Evolutionary conservation across 1,139 yeast species (phyloP).

Genomic region (Saccharomycopsis hybrid): DNA sequence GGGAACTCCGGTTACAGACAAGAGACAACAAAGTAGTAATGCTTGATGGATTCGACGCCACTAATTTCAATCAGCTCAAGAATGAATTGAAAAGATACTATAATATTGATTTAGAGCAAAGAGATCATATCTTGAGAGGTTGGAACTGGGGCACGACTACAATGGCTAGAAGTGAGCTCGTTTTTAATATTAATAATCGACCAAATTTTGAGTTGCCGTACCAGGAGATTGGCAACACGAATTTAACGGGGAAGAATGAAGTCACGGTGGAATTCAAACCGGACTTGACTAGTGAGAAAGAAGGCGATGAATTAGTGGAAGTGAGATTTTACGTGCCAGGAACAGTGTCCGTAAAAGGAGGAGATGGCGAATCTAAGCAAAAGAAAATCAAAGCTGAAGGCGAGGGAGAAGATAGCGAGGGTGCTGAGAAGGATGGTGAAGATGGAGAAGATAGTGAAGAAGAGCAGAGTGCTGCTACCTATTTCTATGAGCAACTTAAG

Average conservation of each 20-base stretch:
- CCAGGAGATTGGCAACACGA: constrained; percentile 72
- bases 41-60: constrained; percentile 84
- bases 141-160: constrained; percentile 99
- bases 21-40: constrained; percentile 80
- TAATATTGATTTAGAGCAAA: constrained; percentile 63
- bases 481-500: constrained; percentile 83
- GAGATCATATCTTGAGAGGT: constrained; percentile 90
- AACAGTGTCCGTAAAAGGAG: constrained; percentile 35
- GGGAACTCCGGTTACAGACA: constrained; percentile 82
- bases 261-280: constrained; percentile 83
- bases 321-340: constrained; percentile 93
- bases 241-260: constrained; percentile 86
- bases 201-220: constrained; percentile 93
- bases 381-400: constrained; percentile 23
- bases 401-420: constrained; percentile 27
- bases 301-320: constrained; percentile 93
- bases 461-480: constrained; percentile 71
- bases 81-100: constrained; percentile 79
- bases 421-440: constrained; percentile 31
- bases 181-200: constrained; percentile 78
- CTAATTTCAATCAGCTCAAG: constrained; percentile 75
- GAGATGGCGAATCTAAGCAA: constrained; percentile 31
- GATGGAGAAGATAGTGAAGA: constrained; percentile 41
- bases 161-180: constrained; percentile 84
- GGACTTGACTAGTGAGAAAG: constrained; percentile 47